Conservation (phyloP, 306 rosid genomes). For the Corylus heterophylla region DNA sequence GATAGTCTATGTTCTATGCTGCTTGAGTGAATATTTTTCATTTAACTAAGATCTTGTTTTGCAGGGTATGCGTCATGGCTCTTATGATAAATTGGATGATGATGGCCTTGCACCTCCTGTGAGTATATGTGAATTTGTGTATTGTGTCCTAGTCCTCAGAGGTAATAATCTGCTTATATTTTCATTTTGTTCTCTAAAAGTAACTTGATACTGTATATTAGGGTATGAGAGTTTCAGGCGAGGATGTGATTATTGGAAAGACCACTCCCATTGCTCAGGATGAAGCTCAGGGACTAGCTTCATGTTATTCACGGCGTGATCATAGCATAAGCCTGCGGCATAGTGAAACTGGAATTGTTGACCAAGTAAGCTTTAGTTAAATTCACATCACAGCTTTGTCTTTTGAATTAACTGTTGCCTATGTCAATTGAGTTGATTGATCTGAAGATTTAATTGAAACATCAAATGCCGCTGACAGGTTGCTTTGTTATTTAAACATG, state of each 20-base stretch:
- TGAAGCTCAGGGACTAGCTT: slow-evolving; percentile 81
- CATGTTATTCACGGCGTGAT: slow-evolving; percentile 86
- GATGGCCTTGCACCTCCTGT: slow-evolving; percentile 99
- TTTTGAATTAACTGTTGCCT: not conserved
- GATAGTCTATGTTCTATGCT: not conserved
- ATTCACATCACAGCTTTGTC: slow-evolving; percentile 2
- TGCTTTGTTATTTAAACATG: not conserved
- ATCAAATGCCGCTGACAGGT: not conserved
- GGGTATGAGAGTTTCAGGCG: slow-evolving; percentile 99
- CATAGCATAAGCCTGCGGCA: slow-evolving; percentile 97
- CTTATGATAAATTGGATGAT: slow-evolving; percentile 95
- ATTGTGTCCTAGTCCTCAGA: slow-evolving; percentile 15
- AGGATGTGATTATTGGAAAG: slow-evolving; percentile 96
- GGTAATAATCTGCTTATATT: slow-evolving; percentile 6
- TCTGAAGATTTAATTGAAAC: not conserved
- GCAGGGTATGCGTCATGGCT: slow-evolving; percentile 99
- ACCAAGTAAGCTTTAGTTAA: slow-evolving; percentile 64
- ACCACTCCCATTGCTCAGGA: slow-evolving; percentile 92
- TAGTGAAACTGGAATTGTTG: slow-evolving; percentile 98
- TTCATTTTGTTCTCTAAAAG: not conserved
- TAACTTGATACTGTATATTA: slow-evolving; percentile 31
- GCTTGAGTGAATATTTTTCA: slow-evolving; percentile 6
- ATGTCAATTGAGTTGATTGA: not conserved
- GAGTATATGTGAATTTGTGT: slow-evolving; percentile 37
- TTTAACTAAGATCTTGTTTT: slow-evolving; percentile 27